These are phyloP conservation scores for Sphaerulina populicola DNA, from an alignment of 2,329 filamentous ascomycete species.

Conservation along the genomic window DNA sequence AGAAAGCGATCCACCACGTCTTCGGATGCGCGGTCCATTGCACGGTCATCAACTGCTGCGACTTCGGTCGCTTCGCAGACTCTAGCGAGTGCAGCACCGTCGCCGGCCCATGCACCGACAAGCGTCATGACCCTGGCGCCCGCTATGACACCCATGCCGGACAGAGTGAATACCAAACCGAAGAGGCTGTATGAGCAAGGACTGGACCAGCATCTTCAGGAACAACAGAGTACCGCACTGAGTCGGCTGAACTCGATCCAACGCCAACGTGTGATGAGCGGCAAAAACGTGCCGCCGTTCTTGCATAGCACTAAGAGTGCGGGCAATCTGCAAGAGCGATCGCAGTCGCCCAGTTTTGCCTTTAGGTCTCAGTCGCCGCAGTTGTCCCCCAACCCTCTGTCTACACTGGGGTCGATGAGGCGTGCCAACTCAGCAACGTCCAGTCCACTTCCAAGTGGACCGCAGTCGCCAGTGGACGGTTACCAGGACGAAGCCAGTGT, in stretches of 20 bases:
- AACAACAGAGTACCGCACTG: slow-evolving; percentile 68
- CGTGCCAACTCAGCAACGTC: slow-evolving; percentile 31
- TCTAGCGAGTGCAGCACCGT: slow-evolving; percentile 32
- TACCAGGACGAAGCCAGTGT: slow-evolving; percentile 55
- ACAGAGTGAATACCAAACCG: slow-evolving; percentile 60
- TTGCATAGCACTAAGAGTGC: slow-evolving; percentile 47
- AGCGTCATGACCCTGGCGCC: slow-evolving; percentile 27
- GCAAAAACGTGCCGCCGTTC: slow-evolving; percentile 41
- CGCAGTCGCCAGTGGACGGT: slow-evolving; percentile 51
- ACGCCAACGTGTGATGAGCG: slow-evolving; percentile 49
- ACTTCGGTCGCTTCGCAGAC: slow-evolving; percentile 77
- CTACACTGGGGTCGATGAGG: slow-evolving; percentile 32
- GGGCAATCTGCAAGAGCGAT: slow-evolving; percentile 53
- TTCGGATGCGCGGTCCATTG: slow-evolving; percentile 63
- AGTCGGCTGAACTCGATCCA: slow-evolving; percentile 73
- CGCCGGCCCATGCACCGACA: slow-evolving; percentile 47
- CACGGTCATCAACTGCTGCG: slow-evolving; percentile 74
- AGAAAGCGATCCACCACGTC: slow-evolving; percentile 73
- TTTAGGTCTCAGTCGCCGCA: slow-evolving; percentile 37
- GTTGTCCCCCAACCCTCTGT: slow-evolving; percentile 32
- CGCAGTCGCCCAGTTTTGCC: slow-evolving; percentile 26
- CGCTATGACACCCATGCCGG: slow-evolving; percentile 35
- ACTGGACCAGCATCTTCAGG: slow-evolving; percentile 68
- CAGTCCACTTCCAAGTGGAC: slow-evolving; percentile 35
- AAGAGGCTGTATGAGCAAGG: slow-evolving; percentile 76